Evolutionary conservation across 164 flowering plant species (phyloP).

Genomic region (Stephania cephalantha): DNA sequence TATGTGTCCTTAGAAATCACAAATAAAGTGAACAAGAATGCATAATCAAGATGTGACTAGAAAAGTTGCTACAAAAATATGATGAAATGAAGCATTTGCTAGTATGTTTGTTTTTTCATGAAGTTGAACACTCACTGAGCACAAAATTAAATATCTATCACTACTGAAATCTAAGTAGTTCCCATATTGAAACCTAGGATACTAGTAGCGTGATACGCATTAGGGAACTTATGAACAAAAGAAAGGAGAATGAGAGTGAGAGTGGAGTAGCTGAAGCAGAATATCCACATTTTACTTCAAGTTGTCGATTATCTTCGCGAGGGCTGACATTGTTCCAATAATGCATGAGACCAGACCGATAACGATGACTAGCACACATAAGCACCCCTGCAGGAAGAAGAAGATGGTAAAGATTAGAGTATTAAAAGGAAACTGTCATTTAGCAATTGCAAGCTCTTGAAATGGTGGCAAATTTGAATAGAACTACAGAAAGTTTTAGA

Average conservation of each 20-base stretch:
- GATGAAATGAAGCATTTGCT: not conserved
- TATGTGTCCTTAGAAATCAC: no score
- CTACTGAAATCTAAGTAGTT: no score
- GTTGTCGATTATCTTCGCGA: conserved; percentile 53
- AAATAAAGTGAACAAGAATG: no score
- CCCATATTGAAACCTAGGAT: no score
- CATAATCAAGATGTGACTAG: no score
- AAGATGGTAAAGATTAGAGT: not conserved
- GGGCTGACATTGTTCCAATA: conserved; percentile 66
- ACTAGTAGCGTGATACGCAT: not conserved
- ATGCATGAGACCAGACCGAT: conserved; percentile 59
- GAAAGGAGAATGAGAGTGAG: not conserved
- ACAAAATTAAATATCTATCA: no score
- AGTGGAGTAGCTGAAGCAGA: not conserved
- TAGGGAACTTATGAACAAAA: not conserved
- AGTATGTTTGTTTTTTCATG: no score
- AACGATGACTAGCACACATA: conserved; percentile 49
- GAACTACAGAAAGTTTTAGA: not conserved
- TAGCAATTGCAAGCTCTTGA: no score
- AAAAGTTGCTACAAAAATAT: not conserved
- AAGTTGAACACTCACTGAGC: no score
- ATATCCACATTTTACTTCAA: conserved; percentile 31
- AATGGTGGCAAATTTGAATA: not conserved
- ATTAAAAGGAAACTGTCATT: not conserved
- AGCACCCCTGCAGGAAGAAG: conserved; percentile 36